Evolutionary conservation across 164 flowering plant species (phyloP), one percentile per base, ranked within the genome.

Genomic region (Nelumbo lutea): DNA sequence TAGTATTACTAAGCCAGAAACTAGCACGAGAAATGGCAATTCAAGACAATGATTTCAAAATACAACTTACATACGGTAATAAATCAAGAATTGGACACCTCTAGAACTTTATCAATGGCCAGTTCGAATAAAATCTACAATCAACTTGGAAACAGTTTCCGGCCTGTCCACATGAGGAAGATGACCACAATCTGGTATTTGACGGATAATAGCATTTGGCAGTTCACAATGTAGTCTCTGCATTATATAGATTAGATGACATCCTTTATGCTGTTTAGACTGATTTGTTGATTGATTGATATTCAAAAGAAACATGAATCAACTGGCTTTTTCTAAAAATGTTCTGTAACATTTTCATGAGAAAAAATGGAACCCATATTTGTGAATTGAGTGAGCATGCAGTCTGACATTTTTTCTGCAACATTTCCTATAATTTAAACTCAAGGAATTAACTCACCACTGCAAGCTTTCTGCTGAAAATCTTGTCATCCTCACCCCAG

Each of bases 151-250:
- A 53, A 81, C 88, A 14, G 72, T 62, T 2, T 64, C 73, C 1
- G 96, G 97, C 76, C 82, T 89, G 71, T 95, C 97, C 66, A 92
- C 92, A 73, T 95, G 98, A 68, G 98, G 98, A 59, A 95, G 69
- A 75, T 95, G 98, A 3, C 97, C 97, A 56, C 96, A 90, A 56
- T 89, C 81, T 41, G 95, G 87, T 60, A 95, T 79, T 75, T 80
- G 91, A 59, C 79, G 83, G 39, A 91, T 13, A 58, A 73, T 68
- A 48, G 98, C 83, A 70, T 86, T 84, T 57, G 83, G 89, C 67
- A 91, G 72, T 71, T 91, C 97, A 75, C 81, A 50, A 38, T 83
- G 90, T 73, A 91, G 67, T 77, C 80, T 87, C 98, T 95, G 90
- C 82, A 80, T 39, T 10, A 52, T 13, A 9, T 4, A 10, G 7